These are phyloP conservation scores for Dentipellis sp. DNA, from an alignment of 768 basidiomycete genomes.

Conservation along the genomic window DNA sequence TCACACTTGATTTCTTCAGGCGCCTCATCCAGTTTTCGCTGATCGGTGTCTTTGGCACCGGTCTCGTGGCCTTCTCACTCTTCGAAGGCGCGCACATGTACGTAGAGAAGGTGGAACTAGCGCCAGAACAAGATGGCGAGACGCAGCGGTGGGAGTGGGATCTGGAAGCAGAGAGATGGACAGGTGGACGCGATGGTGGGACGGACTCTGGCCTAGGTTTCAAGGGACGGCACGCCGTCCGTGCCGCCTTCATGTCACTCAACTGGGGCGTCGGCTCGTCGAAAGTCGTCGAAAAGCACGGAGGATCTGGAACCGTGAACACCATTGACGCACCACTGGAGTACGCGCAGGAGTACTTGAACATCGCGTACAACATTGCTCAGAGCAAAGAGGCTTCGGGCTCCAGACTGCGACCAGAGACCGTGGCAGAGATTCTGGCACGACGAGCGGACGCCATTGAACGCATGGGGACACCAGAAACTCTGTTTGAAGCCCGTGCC, in stretches of 20 bases:
- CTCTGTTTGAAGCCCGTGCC: constrained; percentile 42
- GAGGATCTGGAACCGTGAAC: constrained; percentile 28
- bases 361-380: constrained; percentile 37
- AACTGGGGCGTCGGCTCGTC: constrained; percentile 48
- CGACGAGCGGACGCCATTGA: constrained; percentile 52
- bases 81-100: constrained; percentile 53
- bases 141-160: constrained; percentile 61
- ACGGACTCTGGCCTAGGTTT: constrained; percentile 67
- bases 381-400: constrained; percentile 29
- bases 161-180: constrained; percentile 52
- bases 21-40: constrained; percentile 43
- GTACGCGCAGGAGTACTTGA: constrained; percentile 44
- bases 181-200: constrained; percentile 40
- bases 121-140: constrained; percentile 41
- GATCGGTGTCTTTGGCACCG: constrained; percentile 33
- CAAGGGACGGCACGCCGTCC: constrained; percentile 48
- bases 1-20: constrained; percentile 34
- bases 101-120: constrained; percentile 49
- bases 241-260: constrained; percentile 65
- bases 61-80: constrained; percentile 33
- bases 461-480: constrained; percentile 42
- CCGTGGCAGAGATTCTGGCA: constrained; percentile 43
- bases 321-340: constrained; percentile 47
- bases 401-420: constrained; percentile 34
- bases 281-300: constrained; percentile 24